phyloP scores from a whole-genome alignment of 2,329 filamentous ascomycete species.

The Xylaria sp. region DNA sequence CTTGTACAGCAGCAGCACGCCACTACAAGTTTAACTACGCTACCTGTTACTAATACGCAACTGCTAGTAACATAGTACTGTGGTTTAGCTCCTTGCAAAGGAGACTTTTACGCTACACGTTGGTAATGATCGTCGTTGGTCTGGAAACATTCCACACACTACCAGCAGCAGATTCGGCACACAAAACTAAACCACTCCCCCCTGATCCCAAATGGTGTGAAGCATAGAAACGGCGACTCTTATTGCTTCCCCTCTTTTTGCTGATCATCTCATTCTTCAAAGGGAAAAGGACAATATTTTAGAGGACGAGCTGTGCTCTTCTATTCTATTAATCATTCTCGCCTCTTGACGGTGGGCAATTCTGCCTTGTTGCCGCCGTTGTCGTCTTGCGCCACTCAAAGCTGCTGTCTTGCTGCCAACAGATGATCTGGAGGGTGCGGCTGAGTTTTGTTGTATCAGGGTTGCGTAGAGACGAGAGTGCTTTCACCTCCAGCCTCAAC shows the following conservation, averaged over 20 bases:
- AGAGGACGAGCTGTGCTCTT: slow-evolving; percentile 40
- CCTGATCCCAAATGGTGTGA: slow-evolving; percentile 37
- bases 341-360: slow-evolving; percentile 8
- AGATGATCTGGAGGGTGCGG: slow-evolving; percentile 3
- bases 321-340: slow-evolving; percentile 26
- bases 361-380: slow-evolving; percentile 22
- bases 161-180: slow-evolving; percentile 39
- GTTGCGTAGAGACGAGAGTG: slow-evolving; percentile 22
- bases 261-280: slow-evolving; percentile 20
- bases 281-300: slow-evolving; percentile 2
- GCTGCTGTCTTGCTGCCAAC: slow-evolving; percentile 17
- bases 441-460: slow-evolving; percentile 12
- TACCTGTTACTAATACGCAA: slow-evolving; percentile 13
- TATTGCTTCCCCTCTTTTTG: slow-evolving; percentile 36
- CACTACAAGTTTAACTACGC: neutral
- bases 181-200: slow-evolving; percentile 42
- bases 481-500: slow-evolving; percentile 19
- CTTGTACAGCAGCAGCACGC: slow-evolving; percentile 1
- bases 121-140: slow-evolving; percentile 47
- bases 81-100: slow-evolving; percentile 29
- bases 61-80: neutral
- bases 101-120: slow-evolving; percentile 22
- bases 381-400: slow-evolving; percentile 21
- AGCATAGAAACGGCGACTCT: slow-evolving; percentile 36
- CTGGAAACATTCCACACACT: slow-evolving; percentile 43